Percentiles rank a stretch among this genome's conserved stretches.
Evolutionary conservation across 768 basidiomycete species (phyloP).

Genomic region (Nevesoporus exiguus): DNA sequence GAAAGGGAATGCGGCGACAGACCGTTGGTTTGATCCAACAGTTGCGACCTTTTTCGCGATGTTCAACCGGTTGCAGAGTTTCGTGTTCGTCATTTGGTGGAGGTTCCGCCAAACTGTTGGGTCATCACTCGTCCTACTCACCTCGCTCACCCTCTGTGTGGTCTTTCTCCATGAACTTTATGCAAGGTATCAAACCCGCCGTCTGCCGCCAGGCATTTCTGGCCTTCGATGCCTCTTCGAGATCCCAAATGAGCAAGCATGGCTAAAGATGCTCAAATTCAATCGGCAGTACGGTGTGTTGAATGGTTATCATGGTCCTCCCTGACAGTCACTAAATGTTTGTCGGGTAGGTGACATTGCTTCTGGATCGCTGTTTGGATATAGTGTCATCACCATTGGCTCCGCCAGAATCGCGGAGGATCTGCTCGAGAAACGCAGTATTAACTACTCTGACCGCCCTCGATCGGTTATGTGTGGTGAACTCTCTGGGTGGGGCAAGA

Average conservation of each 20-base stretch:
- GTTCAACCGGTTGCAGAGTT: not conserved
- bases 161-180: not conserved
- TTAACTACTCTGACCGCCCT: conserved; percentile 37
- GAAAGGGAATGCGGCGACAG: too few relatives aligned
- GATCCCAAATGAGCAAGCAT: conserved; percentile 7
- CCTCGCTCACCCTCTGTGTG: not conserved
- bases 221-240: conserved; percentile 11
- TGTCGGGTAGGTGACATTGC: conserved; percentile 16
- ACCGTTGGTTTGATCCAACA: too few relatives aligned
- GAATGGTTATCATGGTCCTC: not conserved
- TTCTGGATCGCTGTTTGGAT: conserved; percentile 9
- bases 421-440: conserved; percentile 44
- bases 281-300: conserved; percentile 12
- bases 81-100: not conserved
- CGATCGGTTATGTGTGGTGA: conserved; percentile 20
- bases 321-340: not conserved
- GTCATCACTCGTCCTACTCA: not conserved
- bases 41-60: not conserved
- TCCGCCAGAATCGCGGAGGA: conserved; percentile 40
- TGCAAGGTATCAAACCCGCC: not conserved
- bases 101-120: not conserved
- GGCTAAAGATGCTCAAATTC: conserved; percentile 12
- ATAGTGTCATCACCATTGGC: conserved; percentile 43
- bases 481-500: conserved; percentile 21
- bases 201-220: conserved; percentile 14